Evolutionary conservation across 2,329 filamentous ascomycete genomes (phyloP), one percentile per base, ranked within the genome.

Genomic region (Penicillium sp.): DNA sequence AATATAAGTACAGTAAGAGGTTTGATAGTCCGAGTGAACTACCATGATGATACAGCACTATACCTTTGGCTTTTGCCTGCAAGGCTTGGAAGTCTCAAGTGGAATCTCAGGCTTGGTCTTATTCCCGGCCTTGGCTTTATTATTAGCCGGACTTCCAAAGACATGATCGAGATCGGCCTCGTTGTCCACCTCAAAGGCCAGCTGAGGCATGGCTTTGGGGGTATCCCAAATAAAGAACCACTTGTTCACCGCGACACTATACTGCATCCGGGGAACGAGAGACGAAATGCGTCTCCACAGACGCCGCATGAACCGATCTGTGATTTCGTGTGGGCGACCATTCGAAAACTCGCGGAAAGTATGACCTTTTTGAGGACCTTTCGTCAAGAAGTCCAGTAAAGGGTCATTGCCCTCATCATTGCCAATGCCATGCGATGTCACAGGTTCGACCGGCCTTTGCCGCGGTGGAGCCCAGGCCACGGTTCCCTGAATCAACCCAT

Each of bases 251-350:
- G 35, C 42, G 2, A 61, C 53, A 58, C 72, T 67, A 67, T 67
- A 73, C 17, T 59, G 59, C 58, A 71, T 68, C 9, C 69, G 71
- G 19, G 78, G 78, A 0, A 77, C 70, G 17, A 77, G 49, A 42
- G 64, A 65, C 37, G 73, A 75, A 26, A 79, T 64, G n/a, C 73
- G 75, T 47, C 69, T 69, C 78, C 78, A 80, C 17, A 75, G 58
- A 30, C 74, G 72, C 10, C 64, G 68, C 73, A 82, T 78, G 51
- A 80, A 73, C 13, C 78, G 73, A 19, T 70, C 60, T 6, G 77
- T 80, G 44, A 81, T 75, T 3, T 64, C 65, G 61, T 80, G 79
- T 15, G 79, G 79, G 37, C 79, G 75, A 8, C 78, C 79, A 55
- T 68, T 65, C 8, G 57, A 62, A 60, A 73, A 79, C 26, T 65